A percentile compares a stretch with the other conserved stretches of the same genome.
Evolutionary conservation across 2,329 filamentous ascomycete genomes (phyloP).

Genomic region (Xylariomycetidae sp.): DNA sequence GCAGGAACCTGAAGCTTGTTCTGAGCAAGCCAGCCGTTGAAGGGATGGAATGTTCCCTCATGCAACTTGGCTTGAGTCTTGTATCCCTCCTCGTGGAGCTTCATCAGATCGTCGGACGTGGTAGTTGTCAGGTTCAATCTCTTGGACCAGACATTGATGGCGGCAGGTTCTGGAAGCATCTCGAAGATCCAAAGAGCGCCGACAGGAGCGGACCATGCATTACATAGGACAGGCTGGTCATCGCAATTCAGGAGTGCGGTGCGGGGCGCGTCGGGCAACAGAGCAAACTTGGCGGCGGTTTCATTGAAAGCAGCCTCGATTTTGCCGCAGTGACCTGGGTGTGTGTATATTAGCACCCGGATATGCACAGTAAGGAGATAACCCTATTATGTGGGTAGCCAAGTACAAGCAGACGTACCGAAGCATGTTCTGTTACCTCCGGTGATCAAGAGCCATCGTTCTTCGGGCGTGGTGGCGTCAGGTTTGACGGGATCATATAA

Average conservation of each 20-base stretch:
- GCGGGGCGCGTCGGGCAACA: conserved; percentile 57
- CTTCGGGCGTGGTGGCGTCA: conserved; percentile 58
- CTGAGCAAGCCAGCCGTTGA: conserved; percentile 63
- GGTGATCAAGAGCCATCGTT: conserved; percentile 72
- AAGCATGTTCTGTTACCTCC: conserved; percentile 77
- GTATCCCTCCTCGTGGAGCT: conserved; percentile 51
- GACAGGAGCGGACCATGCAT: conserved; percentile 63
- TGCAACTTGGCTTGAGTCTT: conserved; percentile 36
- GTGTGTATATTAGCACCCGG: conserved; percentile 13
- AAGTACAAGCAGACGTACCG: conserved; percentile 34
- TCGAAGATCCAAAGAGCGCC: conserved; percentile 65
- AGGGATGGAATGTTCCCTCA: conserved; percentile 71
- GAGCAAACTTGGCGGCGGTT: conserved; percentile 59
- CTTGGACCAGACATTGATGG: conserved; percentile 60
- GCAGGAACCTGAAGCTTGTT: conserved; percentile 58
- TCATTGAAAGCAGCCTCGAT: conserved; percentile 64
- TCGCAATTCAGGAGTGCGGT: conserved; percentile 72
- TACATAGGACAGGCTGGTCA: conserved; percentile 68
- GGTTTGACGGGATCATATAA: conserved; percentile 59
- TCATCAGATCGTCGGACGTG: conserved; percentile 58
- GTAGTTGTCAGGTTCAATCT: conserved; percentile 66
- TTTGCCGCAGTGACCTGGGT: conserved; percentile 56
- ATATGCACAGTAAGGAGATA: too few relatives aligned
- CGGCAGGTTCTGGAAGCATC: conserved; percentile 59
- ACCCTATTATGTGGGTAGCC: too few relatives aligned